Conservation (phyloP, 495 filamentous ascomycete species). For the Hyaloscypha finlandica region DNA sequence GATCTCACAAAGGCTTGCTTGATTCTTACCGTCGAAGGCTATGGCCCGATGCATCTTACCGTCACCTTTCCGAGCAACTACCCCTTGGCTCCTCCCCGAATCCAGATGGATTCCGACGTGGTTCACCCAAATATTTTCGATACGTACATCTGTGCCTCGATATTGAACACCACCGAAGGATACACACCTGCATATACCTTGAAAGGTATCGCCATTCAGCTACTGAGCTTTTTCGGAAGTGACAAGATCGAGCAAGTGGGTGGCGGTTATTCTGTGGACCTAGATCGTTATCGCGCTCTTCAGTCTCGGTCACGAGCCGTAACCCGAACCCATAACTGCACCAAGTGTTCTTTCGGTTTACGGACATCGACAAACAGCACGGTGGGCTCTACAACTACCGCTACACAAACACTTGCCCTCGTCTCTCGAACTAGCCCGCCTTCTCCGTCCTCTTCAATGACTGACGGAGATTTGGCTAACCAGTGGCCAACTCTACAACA, state of each 20-base stretch:
- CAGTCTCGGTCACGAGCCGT: not conserved
- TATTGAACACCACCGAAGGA: constrained; percentile 43
- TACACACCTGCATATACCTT: constrained; percentile 54
- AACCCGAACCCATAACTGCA: not conserved
- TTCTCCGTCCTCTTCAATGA: not conserved
- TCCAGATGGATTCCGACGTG: constrained; percentile 52
- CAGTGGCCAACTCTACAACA: not conserved
- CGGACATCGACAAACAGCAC: not conserved
- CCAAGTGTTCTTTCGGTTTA: not conserved
- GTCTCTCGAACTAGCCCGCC: not conserved
- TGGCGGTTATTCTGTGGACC: constrained; percentile 13
- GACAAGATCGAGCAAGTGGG: constrained; percentile 46
- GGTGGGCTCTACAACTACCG: not conserved
- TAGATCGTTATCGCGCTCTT: constrained; percentile 6
- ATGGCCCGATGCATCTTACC: constrained; percentile 39
- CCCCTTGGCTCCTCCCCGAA: constrained; percentile 43
- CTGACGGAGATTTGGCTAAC: not conserved
- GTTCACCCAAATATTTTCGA: constrained; percentile 55
- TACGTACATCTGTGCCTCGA: constrained; percentile 50
- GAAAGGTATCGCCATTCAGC: constrained; percentile 51
- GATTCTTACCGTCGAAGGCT: constrained; percentile 39
- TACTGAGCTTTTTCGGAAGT: constrained; percentile 63
- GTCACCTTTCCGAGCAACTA: constrained; percentile 37
- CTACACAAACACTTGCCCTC: not conserved
- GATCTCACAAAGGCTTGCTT: constrained; percentile 44